Base-by-base conservation (phyloP, 129 eudicot species). In the Ambrosia artemisiifolia region DNA sequence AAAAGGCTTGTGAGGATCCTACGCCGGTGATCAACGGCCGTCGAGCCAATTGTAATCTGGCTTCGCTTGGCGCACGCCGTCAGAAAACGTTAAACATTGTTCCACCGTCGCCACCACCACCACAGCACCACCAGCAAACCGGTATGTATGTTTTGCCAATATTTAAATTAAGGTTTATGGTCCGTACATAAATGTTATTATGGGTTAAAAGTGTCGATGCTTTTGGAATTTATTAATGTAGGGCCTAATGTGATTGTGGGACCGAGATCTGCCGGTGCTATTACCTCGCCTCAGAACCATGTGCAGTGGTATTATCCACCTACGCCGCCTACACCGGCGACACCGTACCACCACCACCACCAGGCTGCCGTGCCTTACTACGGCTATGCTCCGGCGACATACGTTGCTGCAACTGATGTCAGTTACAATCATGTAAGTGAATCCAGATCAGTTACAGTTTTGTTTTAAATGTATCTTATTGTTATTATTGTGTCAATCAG, bases 1-100 rank as follows among this genome's bases (percentile, higher is more conserved):
- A 89, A 81, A 90, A 87, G 70, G 98, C 98, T 8, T 93, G 98
- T 62, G 98, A 87, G 78, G 98, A 93, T 62, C 75, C 98, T n/a
- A 78, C 98, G 18, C 98, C 98, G 73, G 88, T 88, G 57, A 93
- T 93, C 72, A 90, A 90, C 56, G 95, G 98, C 70, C 96, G 98
- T 24, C 90, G 98, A 16, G 98, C 98, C 50, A 93, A 93, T 76
- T 93, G 98, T 72, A 93, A 93, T 57, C 85, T 93, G 70, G 98
- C 98, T 59, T 89, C 92, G 3, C 95, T 93, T 0, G 98, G 98
- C 11, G 98, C 98, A 7, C 91, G 92, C 33, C 96, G 95, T 34
- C 96, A 69, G 10, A 78, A 75, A 60, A 53, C 85, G 44, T 44
- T 73, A 43, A 63, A 67, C 3, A 61, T 53, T 1, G 73, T 71